Base-by-base conservation (phyloP, 2,329 filamentous ascomycete genomes). In the Trichoderma breve region DNA sequence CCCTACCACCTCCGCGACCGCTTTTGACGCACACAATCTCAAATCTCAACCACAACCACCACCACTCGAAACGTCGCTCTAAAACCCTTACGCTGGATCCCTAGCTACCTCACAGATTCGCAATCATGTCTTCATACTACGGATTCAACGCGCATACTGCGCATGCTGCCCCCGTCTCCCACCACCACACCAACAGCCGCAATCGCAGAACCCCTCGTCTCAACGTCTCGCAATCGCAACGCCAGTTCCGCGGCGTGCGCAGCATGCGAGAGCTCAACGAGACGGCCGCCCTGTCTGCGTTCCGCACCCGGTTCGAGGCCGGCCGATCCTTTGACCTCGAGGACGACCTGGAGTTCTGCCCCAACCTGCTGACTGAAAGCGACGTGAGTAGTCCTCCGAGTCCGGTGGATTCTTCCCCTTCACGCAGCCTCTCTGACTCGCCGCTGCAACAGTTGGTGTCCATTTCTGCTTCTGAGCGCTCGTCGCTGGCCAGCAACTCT, bases 281-380 rank as follows among this genome's bases (percentile, higher is more conserved):
- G 82, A 87, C 91, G n/a, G 90, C 90, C 24, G 89, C 91, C 65
- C 86, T 97, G 73, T 88, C 88, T 73, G 90, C 91, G 74, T 98
- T 97, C 85, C 92, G 95, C 77, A 90, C 90, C 76, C 91, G 94
- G 79, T 97, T 97, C 77, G 95, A 98, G 84, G 93, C 94, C 75
- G 94, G 93, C 73, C 90, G 94, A 73, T 97, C 95, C 11, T 98
- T 98, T 79, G 95, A 98, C 77, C 88, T 98, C 74, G 95, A 98
- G 79, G 95, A 98, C 81, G 95, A 98, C 81, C 88, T 97, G 84
- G 92, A 97, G 82, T 98, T 98, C 83, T 98, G 95, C 84, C 95
- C 95, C 74, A 91, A 92, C 81, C 88, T 98, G 77, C 86, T 98
- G 85, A 97, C 94, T 43, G 95, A 98, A 84, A 94, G 89, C 83